Conservation (phyloP, 2,329 filamentous ascomycete genomes). For the Cryphonectria nitschkei region DNA sequence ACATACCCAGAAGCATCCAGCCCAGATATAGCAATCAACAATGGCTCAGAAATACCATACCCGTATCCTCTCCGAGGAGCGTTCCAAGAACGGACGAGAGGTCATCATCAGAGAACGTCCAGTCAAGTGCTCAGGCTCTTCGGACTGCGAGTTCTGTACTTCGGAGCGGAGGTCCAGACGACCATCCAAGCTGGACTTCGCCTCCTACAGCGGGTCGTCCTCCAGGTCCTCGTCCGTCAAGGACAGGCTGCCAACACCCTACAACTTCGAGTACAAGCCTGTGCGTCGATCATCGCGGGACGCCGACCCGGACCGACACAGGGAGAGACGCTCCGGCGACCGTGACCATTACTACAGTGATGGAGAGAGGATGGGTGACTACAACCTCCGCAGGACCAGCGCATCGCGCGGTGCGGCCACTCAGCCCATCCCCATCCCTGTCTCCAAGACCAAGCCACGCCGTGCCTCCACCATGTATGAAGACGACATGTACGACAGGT, state of each 20-base stretch:
- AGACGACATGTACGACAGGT: conserved; percentile 20
- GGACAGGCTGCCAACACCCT: conserved; percentile 28
- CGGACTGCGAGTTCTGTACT: conserved; percentile 15
- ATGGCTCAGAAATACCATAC: conserved; percentile 18
- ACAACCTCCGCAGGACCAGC: conserved; percentile 24
- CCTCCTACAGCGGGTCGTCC: neutral
- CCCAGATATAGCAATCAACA: neutral
- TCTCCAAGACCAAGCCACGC: conserved; percentile 20
- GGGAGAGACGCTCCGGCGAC: conserved; percentile 23
- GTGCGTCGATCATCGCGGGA: conserved; percentile 15
- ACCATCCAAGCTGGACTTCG: conserved; percentile 11
- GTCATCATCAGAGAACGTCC: conserved; percentile 14
- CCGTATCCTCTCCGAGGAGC: conserved; percentile 18
- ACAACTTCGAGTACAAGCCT: conserved; percentile 26
- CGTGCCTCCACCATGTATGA: conserved; percentile 26
- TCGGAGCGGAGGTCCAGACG: conserved; percentile 13
- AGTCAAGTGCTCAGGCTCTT: conserved; percentile 15
- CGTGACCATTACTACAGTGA: conserved; percentile 25
- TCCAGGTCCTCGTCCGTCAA: conserved; percentile 22
- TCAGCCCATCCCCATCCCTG: conserved; percentile 28
- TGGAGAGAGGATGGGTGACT: conserved; percentile 26
- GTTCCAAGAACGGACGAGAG: conserved; percentile 13
- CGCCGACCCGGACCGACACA: conserved; percentile 23
- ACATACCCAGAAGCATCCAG: neutral
- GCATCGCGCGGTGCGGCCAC: conserved; percentile 13